A percentile compares a stretch with the other conserved stretches of the same genome.
phyloP scores from a whole-genome alignment of 169 alveolate genomes.

The Plasmodium cynomolgi region DNA sequence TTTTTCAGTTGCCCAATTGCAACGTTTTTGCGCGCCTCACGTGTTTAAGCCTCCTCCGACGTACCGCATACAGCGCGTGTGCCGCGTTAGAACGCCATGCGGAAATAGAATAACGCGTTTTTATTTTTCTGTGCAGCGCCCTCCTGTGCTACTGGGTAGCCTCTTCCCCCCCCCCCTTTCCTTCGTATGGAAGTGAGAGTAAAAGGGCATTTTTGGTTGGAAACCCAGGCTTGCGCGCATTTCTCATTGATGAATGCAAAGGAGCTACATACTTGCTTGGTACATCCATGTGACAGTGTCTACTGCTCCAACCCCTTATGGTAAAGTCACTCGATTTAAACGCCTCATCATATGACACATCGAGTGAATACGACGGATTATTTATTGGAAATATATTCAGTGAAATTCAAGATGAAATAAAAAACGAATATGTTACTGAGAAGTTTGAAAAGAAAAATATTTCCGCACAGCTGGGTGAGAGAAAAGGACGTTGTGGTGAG shows the following conservation, averaged over 20 bases:
- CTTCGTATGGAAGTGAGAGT: not conserved
- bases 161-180: not conserved
- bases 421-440: slow-evolving; percentile 13
- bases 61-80: not conserved
- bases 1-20: not conserved
- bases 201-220: not conserved
- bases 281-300: not conserved
- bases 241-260: not conserved
- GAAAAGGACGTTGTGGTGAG: not conserved
- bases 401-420: slow-evolving; percentile 73
- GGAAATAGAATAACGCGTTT: not conserved
- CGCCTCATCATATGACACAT: slow-evolving; percentile 30
- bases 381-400: slow-evolving; percentile 64
- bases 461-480: not conserved
- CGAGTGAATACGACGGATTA: slow-evolving; percentile 17
- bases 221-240: not conserved
- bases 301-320: slow-evolving; percentile 12
- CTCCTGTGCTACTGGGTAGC: not conserved
- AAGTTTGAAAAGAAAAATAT: not conserved
- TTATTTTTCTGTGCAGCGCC: not conserved
- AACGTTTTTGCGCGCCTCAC: not conserved
- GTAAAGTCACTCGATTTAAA: slow-evolving; percentile 41
- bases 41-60: not conserved
- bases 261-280: not conserved
- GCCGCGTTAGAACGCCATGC: not conserved